Evolutionary conservation across 257 asterid genomes (phyloP).

Genomic region (Solanum appendiculatum): DNA sequence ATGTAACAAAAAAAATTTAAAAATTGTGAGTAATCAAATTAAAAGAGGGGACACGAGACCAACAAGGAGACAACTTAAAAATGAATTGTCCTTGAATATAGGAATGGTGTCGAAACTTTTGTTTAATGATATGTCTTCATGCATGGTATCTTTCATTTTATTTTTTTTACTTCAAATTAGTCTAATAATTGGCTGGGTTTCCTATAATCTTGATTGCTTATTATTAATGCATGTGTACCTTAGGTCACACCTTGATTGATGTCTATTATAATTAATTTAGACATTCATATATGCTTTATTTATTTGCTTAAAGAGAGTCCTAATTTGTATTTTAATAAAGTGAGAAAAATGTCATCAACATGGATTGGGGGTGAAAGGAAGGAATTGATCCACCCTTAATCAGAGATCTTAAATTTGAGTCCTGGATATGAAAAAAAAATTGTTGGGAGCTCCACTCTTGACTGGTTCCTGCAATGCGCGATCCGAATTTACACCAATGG

Average conservation of each 20-base stretch:
- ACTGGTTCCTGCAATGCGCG: too few species aligned
- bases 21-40: neutral
- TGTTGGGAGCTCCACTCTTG: too few species aligned
- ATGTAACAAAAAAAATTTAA: neutral
- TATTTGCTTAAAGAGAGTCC: neutral
- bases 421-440: too few species aligned
- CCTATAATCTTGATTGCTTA: neutral
- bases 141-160: conserved; percentile 1
- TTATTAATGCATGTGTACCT: neutral
- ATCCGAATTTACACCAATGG: too few species aligned
- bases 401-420: too few species aligned
- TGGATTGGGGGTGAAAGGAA: too few species aligned
- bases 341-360: too few species aligned
- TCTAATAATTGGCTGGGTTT: neutral
- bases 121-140: conserved; percentile 2
- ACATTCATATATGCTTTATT: neutral
- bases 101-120: conserved; percentile 7
- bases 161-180: neutral
- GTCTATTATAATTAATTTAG: neutral
- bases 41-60: neutral
- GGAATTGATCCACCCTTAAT: too few species aligned
- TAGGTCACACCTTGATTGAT: neutral
- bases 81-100: neutral
- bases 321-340: neutral
- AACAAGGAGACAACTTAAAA: neutral